phyloP scores from a whole-genome alignment of 371 early-diverging fungal species.

The Mortierella polycephala region DNA sequence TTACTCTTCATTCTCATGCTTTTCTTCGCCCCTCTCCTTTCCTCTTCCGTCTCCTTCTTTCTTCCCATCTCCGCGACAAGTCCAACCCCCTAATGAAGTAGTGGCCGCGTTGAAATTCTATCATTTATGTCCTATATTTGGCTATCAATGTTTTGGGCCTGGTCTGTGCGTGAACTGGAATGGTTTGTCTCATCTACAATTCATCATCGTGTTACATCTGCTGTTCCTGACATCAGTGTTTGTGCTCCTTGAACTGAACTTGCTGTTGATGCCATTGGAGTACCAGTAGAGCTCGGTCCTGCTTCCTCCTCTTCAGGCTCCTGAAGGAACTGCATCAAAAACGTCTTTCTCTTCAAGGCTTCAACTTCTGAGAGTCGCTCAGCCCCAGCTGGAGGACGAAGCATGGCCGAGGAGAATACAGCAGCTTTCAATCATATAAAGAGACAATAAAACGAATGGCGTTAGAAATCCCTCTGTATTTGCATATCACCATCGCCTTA shows the following conservation, averaged over 20 bases:
- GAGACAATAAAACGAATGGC: neutral
- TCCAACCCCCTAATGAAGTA: too few species aligned
- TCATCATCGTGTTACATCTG: too few species aligned
- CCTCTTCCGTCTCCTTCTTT: too few species aligned
- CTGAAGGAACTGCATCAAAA: slow-evolving; percentile 52
- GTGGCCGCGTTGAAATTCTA: too few species aligned
- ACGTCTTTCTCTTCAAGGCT: slow-evolving; percentile 36
- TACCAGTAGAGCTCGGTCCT: neutral
- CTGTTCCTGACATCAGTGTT: neutral
- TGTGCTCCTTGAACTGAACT: neutral
- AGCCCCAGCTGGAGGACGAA: slow-evolving; percentile 49
- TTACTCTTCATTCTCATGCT: too few species aligned
- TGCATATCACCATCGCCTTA: neutral
- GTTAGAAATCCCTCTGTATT: neutral
- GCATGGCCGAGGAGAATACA: slow-evolving; percentile 46
- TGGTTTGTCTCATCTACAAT: neutral
- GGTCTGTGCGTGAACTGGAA: too few species aligned
- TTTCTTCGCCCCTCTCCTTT: too few species aligned
- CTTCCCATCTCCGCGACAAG: too few species aligned
- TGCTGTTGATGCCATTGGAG: neutral
- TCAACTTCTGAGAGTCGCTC: slow-evolving; percentile 47
- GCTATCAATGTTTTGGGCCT: too few species aligned
- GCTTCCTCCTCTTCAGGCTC: slow-evolving; percentile 46
- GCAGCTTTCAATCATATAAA: slow-evolving; percentile 11
- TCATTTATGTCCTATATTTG: too few species aligned